These are phyloP conservation scores for Colletotrichum salicis DNA, from an alignment of 2,329 filamentous ascomycete genomes.

Conservation along the genomic window DNA sequence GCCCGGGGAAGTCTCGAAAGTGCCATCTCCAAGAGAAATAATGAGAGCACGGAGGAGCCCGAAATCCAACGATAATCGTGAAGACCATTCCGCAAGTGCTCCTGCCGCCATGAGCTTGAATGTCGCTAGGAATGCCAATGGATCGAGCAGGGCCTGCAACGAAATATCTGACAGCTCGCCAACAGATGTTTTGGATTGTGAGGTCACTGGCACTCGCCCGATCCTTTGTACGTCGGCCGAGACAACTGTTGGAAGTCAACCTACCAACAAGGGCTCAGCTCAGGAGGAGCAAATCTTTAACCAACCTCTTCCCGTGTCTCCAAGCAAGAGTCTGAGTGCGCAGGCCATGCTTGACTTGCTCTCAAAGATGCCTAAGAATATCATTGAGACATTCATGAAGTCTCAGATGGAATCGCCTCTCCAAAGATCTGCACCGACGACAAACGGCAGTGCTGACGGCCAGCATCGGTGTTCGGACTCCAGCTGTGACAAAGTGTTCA, in stretches of 20 bases:
- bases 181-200: not conserved
- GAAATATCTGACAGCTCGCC: not conserved
- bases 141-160: not conserved
- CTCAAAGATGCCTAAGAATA: constrained; percentile 43
- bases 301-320: not conserved
- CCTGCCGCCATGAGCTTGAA: not conserved
- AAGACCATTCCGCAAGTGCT: not conserved
- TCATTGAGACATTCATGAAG: constrained; percentile 47
- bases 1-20: constrained; percentile 18
- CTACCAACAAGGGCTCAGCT: not conserved
- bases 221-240: not conserved
- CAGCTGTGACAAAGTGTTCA: constrained; percentile 59
- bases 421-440: constrained; percentile 33
- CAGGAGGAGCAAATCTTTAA: not conserved
- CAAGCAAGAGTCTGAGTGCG: not conserved
- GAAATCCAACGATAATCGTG: not conserved
- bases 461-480: constrained; percentile 19
- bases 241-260: not conserved
- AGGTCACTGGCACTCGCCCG: not conserved
- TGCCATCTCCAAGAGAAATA: not conserved
- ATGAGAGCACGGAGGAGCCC: not conserved
- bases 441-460: not conserved
- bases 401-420: not conserved
- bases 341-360: constrained; percentile 37
- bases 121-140: not conserved